Evolutionary conservation across 1,139 yeast genomes (phyloP).

Genomic region (Debaryomyces robertsiae): DNA sequence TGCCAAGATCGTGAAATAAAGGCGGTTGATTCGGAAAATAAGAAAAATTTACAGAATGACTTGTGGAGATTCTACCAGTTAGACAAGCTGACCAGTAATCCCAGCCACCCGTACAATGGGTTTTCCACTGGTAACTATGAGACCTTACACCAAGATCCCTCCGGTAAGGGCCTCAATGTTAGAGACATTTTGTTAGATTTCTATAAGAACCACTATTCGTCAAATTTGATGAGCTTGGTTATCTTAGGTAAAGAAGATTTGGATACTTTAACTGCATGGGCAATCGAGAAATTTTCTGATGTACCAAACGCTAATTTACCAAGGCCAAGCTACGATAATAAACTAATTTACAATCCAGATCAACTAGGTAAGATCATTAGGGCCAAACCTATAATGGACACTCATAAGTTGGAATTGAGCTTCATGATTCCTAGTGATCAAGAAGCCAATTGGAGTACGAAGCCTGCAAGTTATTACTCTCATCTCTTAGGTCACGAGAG

Average conservation of each 20-base stretch:
- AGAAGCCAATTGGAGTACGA: slow-evolving; percentile 60
- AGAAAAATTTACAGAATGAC: slow-evolving; percentile 89
- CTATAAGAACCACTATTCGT: slow-evolving; percentile 62
- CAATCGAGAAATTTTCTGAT: slow-evolving; percentile 62
- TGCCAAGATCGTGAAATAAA: slow-evolving; percentile 91
- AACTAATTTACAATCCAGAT: slow-evolving; percentile 36
- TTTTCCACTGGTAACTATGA: slow-evolving; percentile 73
- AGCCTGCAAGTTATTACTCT: slow-evolving; percentile 70
- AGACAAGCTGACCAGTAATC: slow-evolving; percentile 72
- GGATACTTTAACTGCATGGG: slow-evolving; percentile 72
- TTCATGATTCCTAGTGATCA: slow-evolving; percentile 79
- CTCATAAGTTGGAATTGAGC: slow-evolving; percentile 63
- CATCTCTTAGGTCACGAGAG: slow-evolving; percentile 92
- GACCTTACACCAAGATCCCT: slow-evolving; percentile 63
- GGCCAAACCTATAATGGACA: slow-evolving; percentile 83
- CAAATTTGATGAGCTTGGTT: slow-evolving; percentile 85
- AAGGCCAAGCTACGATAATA: slow-evolving; percentile 48
- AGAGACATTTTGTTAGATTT: slow-evolving; percentile 67
- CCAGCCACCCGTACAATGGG: slow-evolving; percentile 70
- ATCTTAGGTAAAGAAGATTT: slow-evolving; percentile 80
- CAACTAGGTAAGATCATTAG: slow-evolving; percentile 58
- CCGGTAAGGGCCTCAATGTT: slow-evolving; percentile 52
- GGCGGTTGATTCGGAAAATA: slow-evolving; percentile 95
- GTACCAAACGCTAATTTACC: slow-evolving; percentile 59
- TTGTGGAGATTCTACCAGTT: slow-evolving; percentile 86